Percentiles rank a stretch among this genome's conserved stretches.
Conservation (phyloP, 495 filamentous ascomycete species). For the Mycothermus thermophilus region DNA sequence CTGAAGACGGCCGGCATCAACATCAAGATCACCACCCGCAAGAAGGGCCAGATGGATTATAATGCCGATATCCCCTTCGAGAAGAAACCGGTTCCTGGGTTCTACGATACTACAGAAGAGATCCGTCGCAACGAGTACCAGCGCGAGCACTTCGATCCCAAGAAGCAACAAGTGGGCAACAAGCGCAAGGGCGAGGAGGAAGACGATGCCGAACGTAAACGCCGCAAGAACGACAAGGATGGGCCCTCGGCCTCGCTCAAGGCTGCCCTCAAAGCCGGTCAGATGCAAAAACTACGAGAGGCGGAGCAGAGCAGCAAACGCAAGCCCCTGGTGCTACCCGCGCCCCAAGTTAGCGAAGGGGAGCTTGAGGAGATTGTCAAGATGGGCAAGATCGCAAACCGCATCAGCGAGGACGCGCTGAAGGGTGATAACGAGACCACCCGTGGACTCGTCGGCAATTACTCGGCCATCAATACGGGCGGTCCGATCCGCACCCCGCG, state of each 20-base stretch:
- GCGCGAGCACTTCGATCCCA: constrained; percentile 77
- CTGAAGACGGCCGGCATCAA: constrained; percentile 97
- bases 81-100: constrained; percentile 76
- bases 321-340: constrained; percentile 60
- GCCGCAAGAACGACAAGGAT: constrained; percentile 73
- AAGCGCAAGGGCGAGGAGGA: constrained; percentile 89
- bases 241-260: constrained; percentile 60
- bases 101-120: constrained; percentile 86
- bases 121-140: constrained; percentile 68
- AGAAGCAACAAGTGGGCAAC: constrained; percentile 88
- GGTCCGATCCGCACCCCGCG: constrained; percentile 86
- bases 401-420: constrained; percentile 60
- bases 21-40: constrained; percentile 85
- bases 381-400: constrained; percentile 90
- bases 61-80: constrained; percentile 98
- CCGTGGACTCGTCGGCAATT: constrained; percentile 72
- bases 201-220: constrained; percentile 68
- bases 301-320: constrained; percentile 94
- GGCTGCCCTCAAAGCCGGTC: constrained; percentile 85
- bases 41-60: constrained; percentile 97
- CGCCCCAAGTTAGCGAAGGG: constrained; percentile 79
- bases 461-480: constrained; percentile 59
- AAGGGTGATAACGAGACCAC: constrained; percentile 77
- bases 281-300: constrained; percentile 90
- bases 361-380: constrained; percentile 98